Conservation (phyloP, 2,329 filamentous ascomycete species). For the Paraphaeosphaeria sporulosa region DNA sequence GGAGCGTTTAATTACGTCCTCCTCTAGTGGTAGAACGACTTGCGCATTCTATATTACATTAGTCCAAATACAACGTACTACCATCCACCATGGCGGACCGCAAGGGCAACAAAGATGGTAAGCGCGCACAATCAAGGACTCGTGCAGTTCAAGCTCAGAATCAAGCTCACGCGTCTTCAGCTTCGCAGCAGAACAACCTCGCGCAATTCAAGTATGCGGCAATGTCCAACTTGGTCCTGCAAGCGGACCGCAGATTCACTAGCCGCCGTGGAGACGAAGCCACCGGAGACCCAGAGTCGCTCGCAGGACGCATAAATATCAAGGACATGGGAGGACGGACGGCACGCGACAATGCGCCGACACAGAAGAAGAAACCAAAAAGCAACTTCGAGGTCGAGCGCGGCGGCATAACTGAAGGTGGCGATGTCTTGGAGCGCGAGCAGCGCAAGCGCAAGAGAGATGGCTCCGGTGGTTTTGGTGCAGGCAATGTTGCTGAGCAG, state of each 20-base stretch:
- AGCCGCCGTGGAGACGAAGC: constrained; percentile 92
- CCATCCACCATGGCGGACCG: constrained; percentile 19
- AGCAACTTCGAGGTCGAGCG: constrained; percentile 75
- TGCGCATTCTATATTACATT: not conserved
- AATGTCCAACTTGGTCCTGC: constrained; percentile 99
- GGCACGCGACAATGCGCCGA: constrained; percentile 79
- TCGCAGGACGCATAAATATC: constrained; percentile 92
- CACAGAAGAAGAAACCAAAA: constrained; percentile 74
- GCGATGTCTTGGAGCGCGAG: constrained; percentile 82
- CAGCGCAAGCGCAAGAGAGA: constrained; percentile 86
- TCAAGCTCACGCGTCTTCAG: not conserved
- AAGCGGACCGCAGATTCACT: constrained; percentile 97
- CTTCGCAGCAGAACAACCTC: constrained; percentile 65
- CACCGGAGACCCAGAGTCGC: constrained; percentile 95
- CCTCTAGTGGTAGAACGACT: not conserved
- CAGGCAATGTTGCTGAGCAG: constrained; percentile 78
- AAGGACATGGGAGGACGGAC: constrained; percentile 92
- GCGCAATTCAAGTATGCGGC: constrained; percentile 99
- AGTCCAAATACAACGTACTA: not conserved
- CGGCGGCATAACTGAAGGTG: constrained; percentile 78
- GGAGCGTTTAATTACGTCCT: constrained; percentile 15
- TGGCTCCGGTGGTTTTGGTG: constrained; percentile 68
- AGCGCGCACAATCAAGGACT: not conserved
- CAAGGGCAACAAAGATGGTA: constrained; percentile 11
- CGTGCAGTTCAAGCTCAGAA: not conserved